Conservation (phyloP, 106 monocot species). For the Dendrobium catenatum region DNA sequence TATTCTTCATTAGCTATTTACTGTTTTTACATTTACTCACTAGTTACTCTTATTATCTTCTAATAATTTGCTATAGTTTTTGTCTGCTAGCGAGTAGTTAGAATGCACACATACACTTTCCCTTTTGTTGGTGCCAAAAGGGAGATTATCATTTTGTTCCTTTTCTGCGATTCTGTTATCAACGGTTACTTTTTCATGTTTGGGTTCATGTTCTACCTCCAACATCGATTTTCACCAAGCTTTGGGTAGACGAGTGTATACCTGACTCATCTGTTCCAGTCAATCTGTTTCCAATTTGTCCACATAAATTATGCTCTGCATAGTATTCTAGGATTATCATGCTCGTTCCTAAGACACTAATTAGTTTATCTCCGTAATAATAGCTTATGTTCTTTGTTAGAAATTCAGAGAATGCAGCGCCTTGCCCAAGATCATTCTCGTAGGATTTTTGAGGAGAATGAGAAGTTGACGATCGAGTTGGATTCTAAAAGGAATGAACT, state of each 20-base stretch:
- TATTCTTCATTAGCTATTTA: too few species aligned
- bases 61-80: too few species aligned
- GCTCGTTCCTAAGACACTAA: not conserved
- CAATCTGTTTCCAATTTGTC: not conserved
- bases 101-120: too few species aligned
- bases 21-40: too few species aligned
- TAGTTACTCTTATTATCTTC: too few species aligned
- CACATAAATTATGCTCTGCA: not conserved
- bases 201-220: too few species aligned
- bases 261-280: not conserved
- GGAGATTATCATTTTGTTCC: too few species aligned
- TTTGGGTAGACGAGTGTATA: not conserved
- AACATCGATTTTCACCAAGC: too few species aligned
- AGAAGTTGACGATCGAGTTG: slow-evolving; percentile 61
- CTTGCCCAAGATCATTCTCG: slow-evolving; percentile 59
- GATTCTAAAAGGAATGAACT: slow-evolving; percentile 66
- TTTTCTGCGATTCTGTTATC: too few species aligned
- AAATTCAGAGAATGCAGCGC: slow-evolving; percentile 65
- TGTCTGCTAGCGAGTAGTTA: too few species aligned
- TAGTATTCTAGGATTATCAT: not conserved
- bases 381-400: slow-evolving; percentile 25
- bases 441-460: slow-evolving; percentile 66
- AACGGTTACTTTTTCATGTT: too few species aligned
- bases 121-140: too few species aligned
- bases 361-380: not conserved